A percentile compares a stretch with the other conserved stretches of the same genome.
phyloP scores from a whole-genome alignment of 495 filamentous ascomycete species.

The Neurospora cerealis region DNA sequence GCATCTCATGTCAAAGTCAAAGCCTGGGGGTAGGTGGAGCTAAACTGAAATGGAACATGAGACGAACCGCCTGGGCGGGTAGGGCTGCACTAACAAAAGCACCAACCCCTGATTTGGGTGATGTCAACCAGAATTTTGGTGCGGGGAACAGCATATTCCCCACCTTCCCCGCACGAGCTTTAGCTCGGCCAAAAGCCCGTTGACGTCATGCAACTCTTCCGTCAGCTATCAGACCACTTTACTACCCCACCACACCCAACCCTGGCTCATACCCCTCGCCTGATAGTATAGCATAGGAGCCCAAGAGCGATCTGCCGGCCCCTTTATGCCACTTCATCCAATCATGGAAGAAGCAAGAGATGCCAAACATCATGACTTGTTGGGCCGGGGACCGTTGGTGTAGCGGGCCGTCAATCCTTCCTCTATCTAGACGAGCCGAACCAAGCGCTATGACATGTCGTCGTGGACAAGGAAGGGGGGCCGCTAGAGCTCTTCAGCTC shows the following conservation, averaged over 20 bases:
- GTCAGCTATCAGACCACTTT: not conserved
- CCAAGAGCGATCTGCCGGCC: not conserved
- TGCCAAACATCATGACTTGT: not conserved
- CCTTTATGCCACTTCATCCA: not conserved
- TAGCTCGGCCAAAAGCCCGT: not conserved
- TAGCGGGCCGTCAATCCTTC: not conserved
- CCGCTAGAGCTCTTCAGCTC: not conserved
- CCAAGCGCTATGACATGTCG: not conserved
- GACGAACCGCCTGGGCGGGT: not conserved
- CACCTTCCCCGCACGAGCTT: not conserved
- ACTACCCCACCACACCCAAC: not conserved
- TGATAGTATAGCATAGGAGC: not conserved
- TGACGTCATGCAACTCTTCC: not conserved
- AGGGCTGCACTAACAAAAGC: not conserved
- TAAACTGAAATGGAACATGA: not conserved
- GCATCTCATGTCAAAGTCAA: not conserved
- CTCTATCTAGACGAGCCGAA: not conserved
- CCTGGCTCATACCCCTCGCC: not conserved
- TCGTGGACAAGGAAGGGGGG: not conserved
- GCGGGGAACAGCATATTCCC: not conserved
- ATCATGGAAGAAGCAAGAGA: not conserved
- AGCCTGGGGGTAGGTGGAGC: not conserved
- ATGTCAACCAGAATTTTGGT: not conserved
- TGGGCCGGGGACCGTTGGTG: not conserved
- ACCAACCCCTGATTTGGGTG: not conserved